Evolutionary conservation across 306 rosid genomes (phyloP).

Genomic region (Cucurbita pepo): DNA sequence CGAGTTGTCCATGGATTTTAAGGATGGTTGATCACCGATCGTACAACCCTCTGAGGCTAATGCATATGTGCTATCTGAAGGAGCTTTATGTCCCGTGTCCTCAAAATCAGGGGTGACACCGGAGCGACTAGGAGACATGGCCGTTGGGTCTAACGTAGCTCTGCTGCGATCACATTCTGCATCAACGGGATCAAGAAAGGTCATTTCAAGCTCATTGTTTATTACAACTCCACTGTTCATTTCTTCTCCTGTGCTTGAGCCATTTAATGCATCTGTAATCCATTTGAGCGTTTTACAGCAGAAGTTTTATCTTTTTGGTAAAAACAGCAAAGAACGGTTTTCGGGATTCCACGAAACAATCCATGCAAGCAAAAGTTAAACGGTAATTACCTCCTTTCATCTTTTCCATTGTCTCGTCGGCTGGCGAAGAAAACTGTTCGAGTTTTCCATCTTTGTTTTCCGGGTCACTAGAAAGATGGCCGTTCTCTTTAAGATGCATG

Average conservation of each 20-base stretch:
- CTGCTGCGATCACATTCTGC: slow-evolving; percentile 24
- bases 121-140: slow-evolving; percentile 42
- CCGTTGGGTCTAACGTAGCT: slow-evolving; percentile 21
- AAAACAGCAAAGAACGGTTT: not conserved
- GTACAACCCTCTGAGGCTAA: slow-evolving; percentile 26
- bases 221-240: slow-evolving; percentile 34
- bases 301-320: not conserved
- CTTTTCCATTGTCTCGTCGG: slow-evolving; percentile 14
- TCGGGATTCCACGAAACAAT: slow-evolving; percentile 9
- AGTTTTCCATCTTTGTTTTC: slow-evolving; percentile 24
- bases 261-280: slow-evolving; percentile 23
- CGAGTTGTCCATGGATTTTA: slow-evolving; percentile 21
- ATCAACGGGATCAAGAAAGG: slow-evolving; percentile 24
- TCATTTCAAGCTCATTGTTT: slow-evolving; percentile 27
- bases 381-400: slow-evolving; percentile 21
- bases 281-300: slow-evolving; percentile 26
- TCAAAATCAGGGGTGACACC: slow-evolving; percentile 52
- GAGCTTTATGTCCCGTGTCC: slow-evolving; percentile 29
- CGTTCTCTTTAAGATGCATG: slow-evolving; percentile 31
- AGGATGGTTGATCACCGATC: slow-evolving; percentile 30
- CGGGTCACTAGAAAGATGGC: slow-evolving; percentile 19
- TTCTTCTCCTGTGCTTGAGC: slow-evolving; percentile 39
- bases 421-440: slow-evolving; percentile 19
- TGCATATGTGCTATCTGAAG: slow-evolving; percentile 21
- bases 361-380: not conserved